Evolutionary conservation across 1,139 yeast species (phyloP).

Genomic region (Pichia inconspicua): DNA sequence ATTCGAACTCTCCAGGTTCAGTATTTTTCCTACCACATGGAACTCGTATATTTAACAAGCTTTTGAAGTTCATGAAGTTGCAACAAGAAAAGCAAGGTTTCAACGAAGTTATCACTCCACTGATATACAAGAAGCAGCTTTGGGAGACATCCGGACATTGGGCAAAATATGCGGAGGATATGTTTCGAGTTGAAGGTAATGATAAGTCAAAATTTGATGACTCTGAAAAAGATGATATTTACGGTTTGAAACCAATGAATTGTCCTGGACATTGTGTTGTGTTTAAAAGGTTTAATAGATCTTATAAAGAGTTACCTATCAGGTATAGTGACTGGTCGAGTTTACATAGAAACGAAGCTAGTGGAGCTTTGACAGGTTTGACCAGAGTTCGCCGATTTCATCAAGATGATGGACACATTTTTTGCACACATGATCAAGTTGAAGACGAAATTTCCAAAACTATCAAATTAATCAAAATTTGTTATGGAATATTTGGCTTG

Average conservation of each 20-base stretch:
- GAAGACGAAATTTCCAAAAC: constrained; percentile 72
- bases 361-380: constrained; percentile 84
- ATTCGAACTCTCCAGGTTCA: constrained; percentile 78
- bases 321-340: constrained; percentile 96
- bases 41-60: constrained; percentile 71
- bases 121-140: constrained; percentile 72
- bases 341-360: constrained; percentile 89
- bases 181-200: constrained; percentile 70
- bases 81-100: constrained; percentile 79
- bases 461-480: constrained; percentile 68
- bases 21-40: constrained; percentile 90
- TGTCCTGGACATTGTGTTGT: constrained; percentile 97
- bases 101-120: constrained; percentile 88
- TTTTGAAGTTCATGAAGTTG: constrained; percentile 73
- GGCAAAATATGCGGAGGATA: constrained; percentile 90
- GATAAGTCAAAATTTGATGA: constrained; percentile 26
- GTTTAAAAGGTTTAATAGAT: constrained; percentile 80
- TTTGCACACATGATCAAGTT: constrained; percentile 87
- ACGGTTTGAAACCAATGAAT: constrained; percentile 95
- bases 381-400: constrained; percentile 97
- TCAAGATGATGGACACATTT: constrained; percentile 97
- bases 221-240: constrained; percentile 30
- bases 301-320: constrained; percentile 92
- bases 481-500: constrained; percentile 81
- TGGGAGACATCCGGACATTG: constrained; percentile 97